Percentiles rank a stretch among this genome's conserved stretches.
Conservation (phyloP, 2,329 filamentous ascomycete species). For the Cladosporium sp. region DNA sequence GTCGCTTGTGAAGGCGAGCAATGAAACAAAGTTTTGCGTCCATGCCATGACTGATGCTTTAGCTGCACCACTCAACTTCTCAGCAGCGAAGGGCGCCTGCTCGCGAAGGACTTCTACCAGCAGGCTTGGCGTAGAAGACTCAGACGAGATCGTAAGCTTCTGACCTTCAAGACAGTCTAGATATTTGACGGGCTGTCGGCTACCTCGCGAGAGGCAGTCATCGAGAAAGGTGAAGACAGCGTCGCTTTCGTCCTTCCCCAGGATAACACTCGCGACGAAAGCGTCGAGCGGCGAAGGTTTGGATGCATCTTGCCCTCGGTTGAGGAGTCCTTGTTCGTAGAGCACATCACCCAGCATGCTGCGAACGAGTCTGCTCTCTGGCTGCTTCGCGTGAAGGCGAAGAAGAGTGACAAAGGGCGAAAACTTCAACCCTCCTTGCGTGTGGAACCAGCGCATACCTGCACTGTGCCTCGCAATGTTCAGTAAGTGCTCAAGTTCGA, state of each 20-base stretch:
- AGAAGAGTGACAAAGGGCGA: conserved; percentile 70
- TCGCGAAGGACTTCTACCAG: conserved; percentile 66
- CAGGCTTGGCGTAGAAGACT: conserved; percentile 47
- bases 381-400: conserved; percentile 45
- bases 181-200: conserved; percentile 74
- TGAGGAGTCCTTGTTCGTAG: conserved; percentile 61
- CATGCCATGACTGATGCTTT: conserved; percentile 13
- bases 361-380: conserved; percentile 34
- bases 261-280: conserved; percentile 41
- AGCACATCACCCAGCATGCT: conserved; percentile 42
- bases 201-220: conserved; percentile 71
- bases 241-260: conserved; percentile 19
- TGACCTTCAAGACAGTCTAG: conserved; percentile 58
- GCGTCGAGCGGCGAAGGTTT: conserved; percentile 34
- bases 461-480: conserved; percentile 73
- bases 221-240: conserved; percentile 67
- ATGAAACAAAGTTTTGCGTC: conserved; percentile 10
- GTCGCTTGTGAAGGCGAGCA: conserved; percentile 1
- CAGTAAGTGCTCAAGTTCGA: conserved; percentile 76
- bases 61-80: conserved; percentile 10
- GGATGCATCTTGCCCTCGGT: conserved; percentile 29
- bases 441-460: conserved; percentile 86
- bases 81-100: conserved; percentile 60
- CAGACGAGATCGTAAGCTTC: not conserved
- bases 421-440: conserved; percentile 53